Evolutionary conservation across 257 asterid species (phyloP).

Genomic region (Vinca minor): DNA sequence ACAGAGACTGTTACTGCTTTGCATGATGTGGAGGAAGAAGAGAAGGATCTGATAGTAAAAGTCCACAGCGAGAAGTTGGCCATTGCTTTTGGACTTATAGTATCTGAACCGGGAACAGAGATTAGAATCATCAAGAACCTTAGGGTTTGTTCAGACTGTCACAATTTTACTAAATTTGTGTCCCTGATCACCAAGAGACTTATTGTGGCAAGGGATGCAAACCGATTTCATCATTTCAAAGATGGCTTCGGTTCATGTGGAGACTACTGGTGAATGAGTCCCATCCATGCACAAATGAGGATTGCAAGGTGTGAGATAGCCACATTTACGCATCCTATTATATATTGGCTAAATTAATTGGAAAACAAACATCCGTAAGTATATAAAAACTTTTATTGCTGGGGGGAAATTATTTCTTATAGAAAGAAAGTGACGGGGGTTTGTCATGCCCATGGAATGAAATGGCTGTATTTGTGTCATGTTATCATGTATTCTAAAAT

Average conservation of each 20-base stretch:
- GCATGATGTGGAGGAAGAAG: constrained; percentile 94
- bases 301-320: neutral
- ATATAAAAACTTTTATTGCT: too few relatives aligned
- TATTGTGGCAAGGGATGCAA: constrained; percentile 78
- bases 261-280: constrained; percentile 69
- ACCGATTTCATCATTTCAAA: constrained; percentile 78
- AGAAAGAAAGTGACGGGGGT: neutral
- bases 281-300: neutral
- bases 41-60: constrained; percentile 71
- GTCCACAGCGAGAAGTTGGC: constrained; percentile 91
- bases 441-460: neutral
- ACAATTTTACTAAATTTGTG: constrained; percentile 70
- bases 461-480: neutral
- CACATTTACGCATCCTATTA: neutral
- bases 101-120: constrained; percentile 49
- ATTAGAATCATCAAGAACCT: constrained; percentile 82
- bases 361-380: neutral
- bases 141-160: constrained; percentile 87
- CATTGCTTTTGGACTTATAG: constrained; percentile 67
- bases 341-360: neutral
- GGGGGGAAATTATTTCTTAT: neutral
- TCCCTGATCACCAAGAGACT: constrained; percentile 53
- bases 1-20: constrained; percentile 55
- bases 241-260: constrained; percentile 77
- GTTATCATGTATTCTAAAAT: neutral